Evolutionary conservation across 2,329 filamentous ascomycete genomes (phyloP).

Genomic region (Fusarium lyarnte): DNA sequence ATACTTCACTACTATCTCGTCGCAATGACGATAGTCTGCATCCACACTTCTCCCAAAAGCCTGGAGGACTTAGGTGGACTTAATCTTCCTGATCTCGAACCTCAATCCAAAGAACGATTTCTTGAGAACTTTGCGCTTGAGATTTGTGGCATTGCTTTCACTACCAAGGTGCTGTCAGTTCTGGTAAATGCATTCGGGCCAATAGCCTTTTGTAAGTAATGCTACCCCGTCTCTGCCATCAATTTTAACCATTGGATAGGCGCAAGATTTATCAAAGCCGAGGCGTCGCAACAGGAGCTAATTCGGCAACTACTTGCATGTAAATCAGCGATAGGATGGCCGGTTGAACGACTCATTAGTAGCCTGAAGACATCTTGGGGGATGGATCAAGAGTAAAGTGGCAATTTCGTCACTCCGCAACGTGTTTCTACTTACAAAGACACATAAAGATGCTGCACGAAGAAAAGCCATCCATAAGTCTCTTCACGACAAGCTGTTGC

Average conservation of each 20-base stretch:
- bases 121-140: conserved; percentile 49
- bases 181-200: conserved; percentile 60
- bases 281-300: conserved; percentile 46
- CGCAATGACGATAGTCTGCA: conserved; percentile 46
- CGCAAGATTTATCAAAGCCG: conserved; percentile 43
- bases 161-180: conserved; percentile 53
- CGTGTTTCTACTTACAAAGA: neutral
- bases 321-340: conserved; percentile 51
- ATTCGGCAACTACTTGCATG: conserved; percentile 47
- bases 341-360: conserved; percentile 48
- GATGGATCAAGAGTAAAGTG: neutral
- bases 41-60: conserved; percentile 12
- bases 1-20: conserved; percentile 56
- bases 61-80: conserved; percentile 3
- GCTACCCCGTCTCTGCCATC: too few species aligned
- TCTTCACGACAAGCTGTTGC: neutral
- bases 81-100: neutral
- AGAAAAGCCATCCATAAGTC: neutral
- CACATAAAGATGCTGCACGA: rapidly evolving
- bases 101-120: conserved; percentile 30
- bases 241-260: conserved; percentile 32
- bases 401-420: rapidly evolving
- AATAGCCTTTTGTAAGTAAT: conserved; percentile 55
- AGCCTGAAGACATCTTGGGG: conserved; percentile 45
- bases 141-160: conserved; percentile 57